Evolutionary conservation across 78 protist species (phyloP), one percentile per base, ranked within the genome.

Genomic region (Polysphondylium violaceum): DNA sequence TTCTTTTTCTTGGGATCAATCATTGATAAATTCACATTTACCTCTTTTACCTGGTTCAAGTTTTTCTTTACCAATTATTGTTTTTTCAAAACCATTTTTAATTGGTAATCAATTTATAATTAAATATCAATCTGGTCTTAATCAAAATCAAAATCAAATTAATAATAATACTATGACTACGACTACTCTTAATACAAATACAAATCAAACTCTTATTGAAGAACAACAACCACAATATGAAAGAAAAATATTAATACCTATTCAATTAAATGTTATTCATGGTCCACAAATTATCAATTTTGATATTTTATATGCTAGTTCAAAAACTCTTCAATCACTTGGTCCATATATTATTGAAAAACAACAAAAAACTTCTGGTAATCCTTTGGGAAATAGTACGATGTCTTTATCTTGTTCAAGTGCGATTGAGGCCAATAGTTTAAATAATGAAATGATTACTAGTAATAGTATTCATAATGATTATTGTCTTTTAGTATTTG

Each of bases 401-500:
- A 23, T 1, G 23, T 9, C 9, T 35, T 23, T 5, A 74, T 51
- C 65, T 2, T 4, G 11, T 21, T 19, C 27, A 50, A 33, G 8
- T 27, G 8, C 2, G 0, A 4, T 2, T 25, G 23, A 0, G 0
- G 35, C 23, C 1, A 83, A 35, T 25, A 47, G 41, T 27, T 38
- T 63, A 33, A 7, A 38, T 25, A 38, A 51, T 21, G 72, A 64
- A 25, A n/a, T 19, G n/a, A n/a, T n/a, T n/a, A n/a, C n/a, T 17
- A 23, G 36, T 29, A 74, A 67, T 9, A 68, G 58, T 36, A 83
- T 63, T 17, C n/a, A 31, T 17, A 69, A 67, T 23, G 91, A 83
- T 25, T 65, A 83, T 59, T 83, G 91, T 69, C 25, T 83, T 16
- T 59, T 83, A 33, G 25, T 83, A 59, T 83, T 83, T 59, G 91